A percentile compares a stretch with the other conserved stretches of the same genome.
These are phyloP conservation scores for Fomitopsis pinicola DNA, from an alignment of 1,284 basidiomycete genomes.

Conservation along the genomic window DNA sequence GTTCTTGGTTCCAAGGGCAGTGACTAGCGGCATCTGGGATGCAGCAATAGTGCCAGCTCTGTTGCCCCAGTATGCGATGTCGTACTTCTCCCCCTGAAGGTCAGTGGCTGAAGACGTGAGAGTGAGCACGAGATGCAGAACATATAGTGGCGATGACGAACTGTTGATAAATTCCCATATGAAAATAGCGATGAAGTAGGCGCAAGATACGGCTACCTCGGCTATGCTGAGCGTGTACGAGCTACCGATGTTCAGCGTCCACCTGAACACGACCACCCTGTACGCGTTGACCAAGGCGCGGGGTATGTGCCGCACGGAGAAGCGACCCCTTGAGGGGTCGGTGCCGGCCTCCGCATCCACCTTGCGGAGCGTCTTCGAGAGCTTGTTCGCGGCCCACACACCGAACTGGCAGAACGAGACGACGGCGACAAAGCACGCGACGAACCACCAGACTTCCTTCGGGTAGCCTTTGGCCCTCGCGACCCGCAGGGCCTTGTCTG, in stretches of 20 bases:
- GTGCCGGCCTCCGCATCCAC: constrained; percentile 22
- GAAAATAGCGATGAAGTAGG: constrained; percentile 43
- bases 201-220: constrained; percentile 41
- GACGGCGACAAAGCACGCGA: constrained; percentile 38
- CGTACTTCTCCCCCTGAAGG: constrained; percentile 28
- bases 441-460: constrained; percentile 39
- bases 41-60: constrained; percentile 47
- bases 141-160: constrained; percentile 22
- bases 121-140: not conserved
- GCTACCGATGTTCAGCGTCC: constrained; percentile 37
- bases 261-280: constrained; percentile 46
- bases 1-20: constrained; percentile 61
- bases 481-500: constrained; percentile 14
- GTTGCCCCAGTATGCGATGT: constrained; percentile 41
- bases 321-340: constrained; percentile 1
- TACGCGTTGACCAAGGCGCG: constrained; percentile 37
- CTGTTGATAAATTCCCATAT: constrained; percentile 47
- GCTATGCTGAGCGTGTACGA: constrained; percentile 43
- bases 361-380: constrained; percentile 4
- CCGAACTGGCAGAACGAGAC: constrained; percentile 35
- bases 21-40: constrained; percentile 57
- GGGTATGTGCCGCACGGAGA: constrained; percentile 31
- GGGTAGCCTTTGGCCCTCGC: constrained; percentile 28
- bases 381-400: constrained; percentile 21
- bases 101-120: constrained; percentile 30